phyloP scores from a whole-genome alignment of 768 basidiomycete genomes.

The Lactarius akahatsu region DNA sequence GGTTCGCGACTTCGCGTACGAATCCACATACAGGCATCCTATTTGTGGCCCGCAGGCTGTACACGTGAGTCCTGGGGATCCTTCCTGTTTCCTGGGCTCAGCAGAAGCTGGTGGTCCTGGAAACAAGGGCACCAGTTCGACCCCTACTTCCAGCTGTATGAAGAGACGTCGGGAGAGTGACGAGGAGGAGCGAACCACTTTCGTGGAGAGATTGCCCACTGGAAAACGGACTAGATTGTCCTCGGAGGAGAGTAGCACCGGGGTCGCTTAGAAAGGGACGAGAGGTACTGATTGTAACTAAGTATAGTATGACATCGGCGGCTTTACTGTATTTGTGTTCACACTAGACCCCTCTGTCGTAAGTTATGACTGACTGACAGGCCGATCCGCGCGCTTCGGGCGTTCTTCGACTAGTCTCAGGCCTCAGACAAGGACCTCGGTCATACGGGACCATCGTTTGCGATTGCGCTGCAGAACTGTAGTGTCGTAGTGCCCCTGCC shows the following conservation, averaged over 20 bases:
- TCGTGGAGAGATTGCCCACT: not conserved
- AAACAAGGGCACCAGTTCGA: not conserved
- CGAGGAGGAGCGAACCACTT: not conserved
- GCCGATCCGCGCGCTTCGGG: not conserved
- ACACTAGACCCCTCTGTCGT: no score
- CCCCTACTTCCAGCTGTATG: not conserved
- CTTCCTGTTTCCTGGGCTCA: not conserved
- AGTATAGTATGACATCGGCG: not conserved
- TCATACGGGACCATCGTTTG: not conserved
- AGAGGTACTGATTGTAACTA: not conserved
- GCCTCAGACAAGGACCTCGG: not conserved
- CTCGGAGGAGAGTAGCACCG: not conserved
- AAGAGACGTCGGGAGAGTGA: constrained; percentile 14
- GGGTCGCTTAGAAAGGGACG: not conserved
- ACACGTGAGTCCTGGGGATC: not conserved
- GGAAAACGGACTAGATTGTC: constrained; percentile 15
- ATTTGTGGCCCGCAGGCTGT: not conserved
- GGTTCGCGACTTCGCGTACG: constrained; percentile 34
- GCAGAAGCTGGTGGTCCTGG: not conserved
- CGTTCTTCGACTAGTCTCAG: not conserved
- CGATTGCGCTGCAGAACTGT: not conserved
- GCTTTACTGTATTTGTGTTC: not conserved
- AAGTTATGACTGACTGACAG: not conserved
- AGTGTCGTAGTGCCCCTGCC: no score
- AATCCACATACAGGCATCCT: constrained; percentile 24